Conservation (phyloP, 2,329 filamentous ascomycete species). For the Neofusicoccum cordaticola region DNA sequence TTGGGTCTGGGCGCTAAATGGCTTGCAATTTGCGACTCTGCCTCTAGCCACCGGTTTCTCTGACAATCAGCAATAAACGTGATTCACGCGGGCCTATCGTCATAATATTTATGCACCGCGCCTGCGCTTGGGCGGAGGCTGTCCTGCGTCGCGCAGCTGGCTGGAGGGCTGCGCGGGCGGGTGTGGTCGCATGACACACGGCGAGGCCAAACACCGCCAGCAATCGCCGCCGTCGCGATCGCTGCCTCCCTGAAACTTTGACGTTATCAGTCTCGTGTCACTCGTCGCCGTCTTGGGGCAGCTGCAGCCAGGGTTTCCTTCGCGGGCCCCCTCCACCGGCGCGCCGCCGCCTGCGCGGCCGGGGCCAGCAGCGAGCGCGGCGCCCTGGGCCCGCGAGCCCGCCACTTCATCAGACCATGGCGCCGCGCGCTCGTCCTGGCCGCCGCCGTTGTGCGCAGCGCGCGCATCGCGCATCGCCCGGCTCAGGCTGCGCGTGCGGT, state of each 20-base stretch:
- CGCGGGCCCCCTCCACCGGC: not conserved
- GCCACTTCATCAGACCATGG: not conserved
- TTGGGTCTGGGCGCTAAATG: slow-evolving; percentile 10
- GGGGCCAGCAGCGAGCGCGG: too few relatives aligned
- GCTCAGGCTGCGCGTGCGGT: not conserved
- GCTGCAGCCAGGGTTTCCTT: not conserved
- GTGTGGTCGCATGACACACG: slow-evolving; percentile 7
- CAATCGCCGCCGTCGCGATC: slow-evolving; percentile 5
- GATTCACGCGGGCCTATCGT: slow-evolving; percentile 15
- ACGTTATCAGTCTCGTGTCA: slow-evolving; percentile 14
- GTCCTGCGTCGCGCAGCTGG: not conserved
- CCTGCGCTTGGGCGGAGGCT: slow-evolving; percentile 1
- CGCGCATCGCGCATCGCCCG: not conserved
- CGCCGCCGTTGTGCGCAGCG: not conserved
- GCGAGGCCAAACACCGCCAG: not conserved
- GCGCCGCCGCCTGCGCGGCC: not conserved
- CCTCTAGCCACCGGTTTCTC: slow-evolving; percentile 6
- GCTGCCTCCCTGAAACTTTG: slow-evolving; percentile 10
- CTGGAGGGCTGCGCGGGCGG: not conserved
- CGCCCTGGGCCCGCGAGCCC: too few relatives aligned
- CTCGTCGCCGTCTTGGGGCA: slow-evolving; percentile 1
- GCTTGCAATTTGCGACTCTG: slow-evolving; percentile 12
- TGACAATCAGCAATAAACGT: slow-evolving; percentile 17
- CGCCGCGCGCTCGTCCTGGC: not conserved
- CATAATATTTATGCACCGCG: slow-evolving; percentile 14